A percentile compares a stretch with the other conserved stretches of the same genome.
phyloP scores from a whole-genome alignment of 2,329 filamentous ascomycete genomes.

The Onygenales sp. region DNA sequence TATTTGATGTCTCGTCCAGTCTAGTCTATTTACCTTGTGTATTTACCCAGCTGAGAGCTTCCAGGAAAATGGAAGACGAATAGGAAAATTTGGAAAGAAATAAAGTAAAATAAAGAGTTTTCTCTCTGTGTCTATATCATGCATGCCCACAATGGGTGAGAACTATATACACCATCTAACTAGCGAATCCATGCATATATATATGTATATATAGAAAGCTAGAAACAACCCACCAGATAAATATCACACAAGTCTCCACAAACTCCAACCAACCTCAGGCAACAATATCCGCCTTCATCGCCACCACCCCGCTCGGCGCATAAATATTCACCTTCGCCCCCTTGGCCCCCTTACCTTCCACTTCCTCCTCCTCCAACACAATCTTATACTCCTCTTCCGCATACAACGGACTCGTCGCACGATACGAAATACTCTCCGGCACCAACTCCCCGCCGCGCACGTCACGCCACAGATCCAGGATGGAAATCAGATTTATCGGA shows the following conservation, averaged over 20 bases:
- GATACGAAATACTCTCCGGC: slow-evolving; percentile 37
- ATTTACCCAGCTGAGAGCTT: no score
- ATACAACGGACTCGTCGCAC: slow-evolving; percentile 43
- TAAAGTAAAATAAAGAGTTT: no score
- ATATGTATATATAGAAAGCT: neutral
- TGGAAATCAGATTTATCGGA: slow-evolving; percentile 34
- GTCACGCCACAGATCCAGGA: slow-evolving; percentile 37
- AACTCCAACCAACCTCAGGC: neutral
- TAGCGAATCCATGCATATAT: no score
- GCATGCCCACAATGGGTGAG: no score
- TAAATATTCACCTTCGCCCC: slow-evolving; percentile 26
- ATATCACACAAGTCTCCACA: neutral
- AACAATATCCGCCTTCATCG: slow-evolving; percentile 31
- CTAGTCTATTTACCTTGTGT: no score
- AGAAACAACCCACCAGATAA: neutral
- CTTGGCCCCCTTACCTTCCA: slow-evolving; percentile 14
- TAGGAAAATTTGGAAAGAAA: no score
- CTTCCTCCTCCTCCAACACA: slow-evolving; percentile 28
- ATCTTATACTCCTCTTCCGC: slow-evolving; percentile 39
- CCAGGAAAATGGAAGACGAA: no score
- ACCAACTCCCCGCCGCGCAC: slow-evolving; percentile 18
- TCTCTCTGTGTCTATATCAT: no score
- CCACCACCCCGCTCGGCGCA: slow-evolving; percentile 20
- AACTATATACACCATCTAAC: no score
- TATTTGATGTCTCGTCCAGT: no score